Base-by-base conservation (phyloP, 805 yeast species). In the Komagataella phaffii region DNA sequence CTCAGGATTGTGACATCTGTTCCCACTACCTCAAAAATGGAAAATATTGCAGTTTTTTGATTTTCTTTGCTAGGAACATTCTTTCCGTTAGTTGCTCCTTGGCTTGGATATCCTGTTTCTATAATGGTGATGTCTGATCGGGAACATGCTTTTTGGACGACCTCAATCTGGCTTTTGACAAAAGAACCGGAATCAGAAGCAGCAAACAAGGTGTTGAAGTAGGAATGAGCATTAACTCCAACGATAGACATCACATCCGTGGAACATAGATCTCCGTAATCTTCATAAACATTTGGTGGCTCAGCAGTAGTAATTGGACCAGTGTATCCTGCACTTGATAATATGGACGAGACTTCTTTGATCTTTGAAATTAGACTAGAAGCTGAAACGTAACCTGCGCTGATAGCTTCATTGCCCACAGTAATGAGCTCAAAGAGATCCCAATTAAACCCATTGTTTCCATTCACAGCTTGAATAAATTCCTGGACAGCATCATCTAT, bases 41-140 rank as follows among this genome's bases (percentile, higher is more conserved):
- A 66, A 53, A 73, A 66, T 53, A 90, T 74, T 14, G 96, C 96
- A 52, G 73, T 70, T 52, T 66, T 61, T 71, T 89, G 96, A 68
- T 88, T 89, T 8, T 63, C 86, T 6, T 67, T 62, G 44, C 79
- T 67, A 54, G 96, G 96, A 45, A 81, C 76, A 58, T 88, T 85
- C 50, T 68, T 67, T 52, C 96, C 96, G 61, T 87, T 80, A 53
- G 74, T 70, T 54, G 62, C 64, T 60, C 96, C 96, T 45, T 72
- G 69, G 58, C 83, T 79, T 59, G 96, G 96, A 64, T 87, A 89
- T 47, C 96, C 96, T 4, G 96, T 88, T 67, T 89, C 96, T 18
- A 95, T 82, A 52, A 89, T 80, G 18, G 71, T 57, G 44, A 86
- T 81, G 6, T 69, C 65, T 64, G 74, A 70, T 53, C 70, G 67